These are phyloP conservation scores for Trichoderma aggressivum DNA, from an alignment of 2,329 filamentous ascomycete species.

Conservation along the genomic window DNA sequence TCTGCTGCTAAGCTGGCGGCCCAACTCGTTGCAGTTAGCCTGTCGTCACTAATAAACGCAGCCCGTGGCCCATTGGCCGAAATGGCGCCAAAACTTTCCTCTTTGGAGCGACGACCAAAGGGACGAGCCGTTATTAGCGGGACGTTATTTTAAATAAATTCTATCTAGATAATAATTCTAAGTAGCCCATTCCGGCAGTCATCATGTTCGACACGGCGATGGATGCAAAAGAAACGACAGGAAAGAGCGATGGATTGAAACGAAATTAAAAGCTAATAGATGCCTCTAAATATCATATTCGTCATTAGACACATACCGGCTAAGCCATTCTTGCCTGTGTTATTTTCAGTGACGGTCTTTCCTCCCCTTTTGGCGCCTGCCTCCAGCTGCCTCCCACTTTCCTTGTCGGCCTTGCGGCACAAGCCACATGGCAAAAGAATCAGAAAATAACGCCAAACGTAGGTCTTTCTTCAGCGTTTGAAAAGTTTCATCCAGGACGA, in stretches of 20 bases:
- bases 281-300: background rate
- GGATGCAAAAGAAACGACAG: background rate
- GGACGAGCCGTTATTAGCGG: slow-evolving; percentile 11
- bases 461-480: background rate
- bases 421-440: background rate
- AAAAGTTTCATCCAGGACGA: background rate
- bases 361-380: background rate
- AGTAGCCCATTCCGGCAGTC: background rate
- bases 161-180: too few relatives aligned
- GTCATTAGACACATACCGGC: background rate
- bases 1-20: background rate
- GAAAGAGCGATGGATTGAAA: background rate
- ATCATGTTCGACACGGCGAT: background rate
- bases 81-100: background rate
- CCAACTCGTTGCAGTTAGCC: background rate
- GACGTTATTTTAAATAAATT: background rate
- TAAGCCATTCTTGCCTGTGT: background rate
- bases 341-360: background rate
- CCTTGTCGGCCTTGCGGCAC: background rate
- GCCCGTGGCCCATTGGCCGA: background rate
- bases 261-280: background rate
- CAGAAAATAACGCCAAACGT: background rate
- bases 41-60: background rate
- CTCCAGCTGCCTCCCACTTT: background rate
- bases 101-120: slow-evolving; percentile 1